These are phyloP conservation scores for Veloporphyrellus conicus DNA, from an alignment of 1,284 basidiomycete genomes.

Conservation along the genomic window DNA sequence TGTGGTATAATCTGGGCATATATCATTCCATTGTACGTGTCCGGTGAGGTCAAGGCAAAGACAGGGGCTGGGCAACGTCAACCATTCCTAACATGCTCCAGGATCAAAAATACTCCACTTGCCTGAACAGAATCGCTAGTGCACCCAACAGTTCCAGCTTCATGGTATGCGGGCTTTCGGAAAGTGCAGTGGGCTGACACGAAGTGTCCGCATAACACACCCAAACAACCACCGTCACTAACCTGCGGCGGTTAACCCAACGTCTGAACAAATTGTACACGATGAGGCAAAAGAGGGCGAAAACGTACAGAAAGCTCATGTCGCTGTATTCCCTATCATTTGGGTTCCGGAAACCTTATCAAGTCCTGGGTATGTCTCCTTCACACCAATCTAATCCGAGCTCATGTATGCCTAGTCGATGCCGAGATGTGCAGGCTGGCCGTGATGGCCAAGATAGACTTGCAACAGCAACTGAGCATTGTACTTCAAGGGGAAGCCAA, in stretches of 20 bases:
- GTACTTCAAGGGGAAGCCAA: slow-evolving; percentile 84
- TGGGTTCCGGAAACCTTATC: slow-evolving; percentile 87
- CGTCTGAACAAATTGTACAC: not conserved
- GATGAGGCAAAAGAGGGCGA: slow-evolving; percentile 92
- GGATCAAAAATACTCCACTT: not conserved
- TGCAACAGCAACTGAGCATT: slow-evolving; percentile 66
- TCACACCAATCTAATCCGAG: slow-evolving; percentile 6
- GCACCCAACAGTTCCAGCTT: slow-evolving; percentile 11
- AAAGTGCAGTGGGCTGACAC: not conserved
- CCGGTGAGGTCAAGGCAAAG: slow-evolving; percentile 55
- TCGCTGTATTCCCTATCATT: slow-evolving; percentile 79
- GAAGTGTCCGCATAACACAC: slow-evolving; percentile 15
- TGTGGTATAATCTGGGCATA: slow-evolving; percentile 48
- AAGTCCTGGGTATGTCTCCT: slow-evolving; percentile 66
- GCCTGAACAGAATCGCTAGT: slow-evolving; percentile 16
- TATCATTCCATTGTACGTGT: slow-evolving; percentile 59
- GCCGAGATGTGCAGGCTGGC: slow-evolving; percentile 79
- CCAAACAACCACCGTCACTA: slow-evolving; percentile 23
- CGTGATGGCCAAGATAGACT: slow-evolving; percentile 65
- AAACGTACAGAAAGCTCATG: slow-evolving; percentile 91
- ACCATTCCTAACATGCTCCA: not conserved
- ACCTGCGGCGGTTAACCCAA: no score
- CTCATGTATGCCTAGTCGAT: slow-evolving; percentile 56
- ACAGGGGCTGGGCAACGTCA: slow-evolving; percentile 29
- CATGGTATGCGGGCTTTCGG: slow-evolving; percentile 14